Evolutionary conservation across 495 filamentous ascomycete genomes (phyloP), one percentile per base, ranked within the genome.

Genomic region (Recurvomyces mirabilis): DNA sequence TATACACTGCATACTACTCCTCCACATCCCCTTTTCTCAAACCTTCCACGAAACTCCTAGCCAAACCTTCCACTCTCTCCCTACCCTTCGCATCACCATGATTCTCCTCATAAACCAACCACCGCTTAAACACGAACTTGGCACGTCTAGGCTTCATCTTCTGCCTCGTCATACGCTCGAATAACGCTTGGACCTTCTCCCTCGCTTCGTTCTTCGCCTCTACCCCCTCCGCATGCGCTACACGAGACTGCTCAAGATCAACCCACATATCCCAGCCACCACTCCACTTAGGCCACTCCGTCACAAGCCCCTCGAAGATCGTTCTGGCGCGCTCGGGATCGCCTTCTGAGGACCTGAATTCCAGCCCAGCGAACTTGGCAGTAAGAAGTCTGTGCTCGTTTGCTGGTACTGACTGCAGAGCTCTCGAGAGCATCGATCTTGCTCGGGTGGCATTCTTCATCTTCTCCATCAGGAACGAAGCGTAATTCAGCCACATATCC

Each of bases 261-360:
- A 95, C 51, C 30, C 89, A 77, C 56, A 93, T 75, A 63, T 87
- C 94, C 87, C 89, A 96, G 38, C 94, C 62, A 60, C 94, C 87
- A 35, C 87, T 73, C 47, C 81, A 82, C 70, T 88, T 91, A 46
- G 85, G 85, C 69, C 81, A 94, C 13, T 79, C 79, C 19, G 76
- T 72, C 5, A 95, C 68, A 4, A 98, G 71, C 25, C 79, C 84
- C 62, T 95, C 91, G 54, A 96, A 94, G 32, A 96, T 79, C 4
- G 91, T 96, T 7, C 93, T 82, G 17, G 89, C 91, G 22, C 87
- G 83, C 65, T 98, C 91, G 3, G 84, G 68, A 54, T 91, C 85
- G 25, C 87, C 93, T 54, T 83, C 76, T 13, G 76, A 65, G 11
- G 81, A 87, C 49, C 76, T 78, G 71, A 93, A 98, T 61, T 98